Conservation (phyloP, 1,284 basidiomycete species). For the Lentinula novae-zelandiae region DNA sequence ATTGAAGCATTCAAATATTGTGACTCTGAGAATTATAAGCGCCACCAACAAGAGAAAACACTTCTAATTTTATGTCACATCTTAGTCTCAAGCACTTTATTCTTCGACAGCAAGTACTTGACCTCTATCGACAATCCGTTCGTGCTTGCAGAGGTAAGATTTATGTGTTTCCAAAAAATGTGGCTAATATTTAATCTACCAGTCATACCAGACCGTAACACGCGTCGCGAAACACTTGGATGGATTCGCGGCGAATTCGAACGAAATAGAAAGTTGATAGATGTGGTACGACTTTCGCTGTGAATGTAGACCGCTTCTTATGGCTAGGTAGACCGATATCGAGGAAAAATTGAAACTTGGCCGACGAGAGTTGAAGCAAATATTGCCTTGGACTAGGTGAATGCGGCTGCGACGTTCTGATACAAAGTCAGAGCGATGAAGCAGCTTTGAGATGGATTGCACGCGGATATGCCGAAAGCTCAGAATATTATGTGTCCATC, state of each 20-base stretch:
- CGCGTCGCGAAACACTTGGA: conserved; percentile 59
- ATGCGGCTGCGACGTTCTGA: background rate
- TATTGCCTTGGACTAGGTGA: conserved; percentile 28
- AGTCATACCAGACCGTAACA: conserved; percentile 60
- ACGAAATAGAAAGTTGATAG: conserved; percentile 50
- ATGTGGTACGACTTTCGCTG: conserved; percentile 41
- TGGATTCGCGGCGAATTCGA: conserved; percentile 77
- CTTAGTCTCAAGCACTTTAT: conserved; percentile 72
- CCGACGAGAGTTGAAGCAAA: conserved; percentile 52
- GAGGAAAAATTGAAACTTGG: conserved; percentile 46
- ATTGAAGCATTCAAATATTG: background rate
- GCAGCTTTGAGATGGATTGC: too few relatives aligned
- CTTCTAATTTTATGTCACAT: conserved; percentile 22
- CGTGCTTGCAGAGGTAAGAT: conserved; percentile 61
- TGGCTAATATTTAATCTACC: background rate
- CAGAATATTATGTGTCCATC: too few relatives aligned
- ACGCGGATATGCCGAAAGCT: too few relatives aligned
- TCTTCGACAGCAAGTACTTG: conserved; percentile 55
- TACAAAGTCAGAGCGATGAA: too few relatives aligned
- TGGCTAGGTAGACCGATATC: conserved; percentile 36
- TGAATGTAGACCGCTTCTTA: conserved; percentile 24
- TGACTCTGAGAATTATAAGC: background rate
- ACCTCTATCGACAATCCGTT: conserved; percentile 61
- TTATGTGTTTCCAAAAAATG: background rate
- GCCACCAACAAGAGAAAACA: conserved; percentile 3